phyloP scores from a whole-genome alignment of 2,329 filamentous ascomycete species.

The Pyrenophora graminea region DNA sequence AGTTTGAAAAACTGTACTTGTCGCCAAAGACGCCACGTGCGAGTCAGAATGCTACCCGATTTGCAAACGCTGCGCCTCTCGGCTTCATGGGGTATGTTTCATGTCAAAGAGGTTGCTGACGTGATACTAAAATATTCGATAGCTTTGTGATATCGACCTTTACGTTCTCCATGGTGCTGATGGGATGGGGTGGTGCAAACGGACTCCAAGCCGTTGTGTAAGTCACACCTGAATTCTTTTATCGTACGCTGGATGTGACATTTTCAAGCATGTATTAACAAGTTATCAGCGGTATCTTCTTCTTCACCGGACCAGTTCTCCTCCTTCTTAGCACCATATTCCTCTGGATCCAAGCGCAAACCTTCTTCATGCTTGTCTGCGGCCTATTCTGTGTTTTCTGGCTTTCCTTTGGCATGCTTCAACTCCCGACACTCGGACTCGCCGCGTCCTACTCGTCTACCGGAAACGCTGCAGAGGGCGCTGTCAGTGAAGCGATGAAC shows the following conservation, averaged over 20 bases:
- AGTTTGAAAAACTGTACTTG: slow-evolving; percentile 38
- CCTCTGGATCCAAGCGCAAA: slow-evolving; percentile 53
- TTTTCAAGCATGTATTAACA: neutral
- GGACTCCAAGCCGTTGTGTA: slow-evolving; percentile 44
- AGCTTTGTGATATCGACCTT: slow-evolving; percentile 49
- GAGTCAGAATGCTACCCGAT: slow-evolving; percentile 19
- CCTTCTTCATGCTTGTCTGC: slow-evolving; percentile 56
- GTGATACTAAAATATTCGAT: neutral
- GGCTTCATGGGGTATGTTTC: slow-evolving; percentile 34
- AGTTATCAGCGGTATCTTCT: slow-evolving; percentile 43
- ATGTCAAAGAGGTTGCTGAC: neutral
- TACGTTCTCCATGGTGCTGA: slow-evolving; percentile 48
- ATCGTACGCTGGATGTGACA: neutral
- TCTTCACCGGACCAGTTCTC: slow-evolving; percentile 54
- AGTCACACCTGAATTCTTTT: slow-evolving; percentile 2
- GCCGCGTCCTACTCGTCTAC: slow-evolving; percentile 51
- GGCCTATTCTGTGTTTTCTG: slow-evolving; percentile 57
- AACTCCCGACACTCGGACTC: slow-evolving; percentile 56
- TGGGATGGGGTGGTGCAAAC: slow-evolving; percentile 47
- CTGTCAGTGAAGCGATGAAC: slow-evolving; percentile 53
- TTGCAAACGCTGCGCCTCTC: slow-evolving; percentile 35
- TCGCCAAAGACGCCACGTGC: slow-evolving; percentile 32
- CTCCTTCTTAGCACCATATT: slow-evolving; percentile 55
- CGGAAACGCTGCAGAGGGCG: slow-evolving; percentile 50
- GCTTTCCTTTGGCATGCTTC: slow-evolving; percentile 57